A percentile compares a stretch with the other conserved stretches of the same genome.
phyloP scores from a whole-genome alignment of 163 green algal genomes.

The Scenedesmus sp. region DNA sequence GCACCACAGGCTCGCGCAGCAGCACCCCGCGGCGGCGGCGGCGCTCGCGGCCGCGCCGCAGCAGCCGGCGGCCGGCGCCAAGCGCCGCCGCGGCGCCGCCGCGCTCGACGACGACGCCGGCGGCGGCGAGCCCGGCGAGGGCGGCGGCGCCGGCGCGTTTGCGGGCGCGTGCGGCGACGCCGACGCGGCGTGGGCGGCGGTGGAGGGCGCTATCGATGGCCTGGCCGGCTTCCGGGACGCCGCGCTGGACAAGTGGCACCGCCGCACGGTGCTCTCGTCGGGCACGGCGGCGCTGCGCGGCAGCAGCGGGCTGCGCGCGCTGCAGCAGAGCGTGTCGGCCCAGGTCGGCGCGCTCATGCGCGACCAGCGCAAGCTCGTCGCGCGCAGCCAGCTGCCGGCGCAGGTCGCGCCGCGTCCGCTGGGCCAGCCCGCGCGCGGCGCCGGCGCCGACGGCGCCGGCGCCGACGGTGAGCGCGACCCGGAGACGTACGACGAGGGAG shows the following conservation, averaged over 20 bases:
- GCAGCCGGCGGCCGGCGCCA: slow-evolving; percentile 17
- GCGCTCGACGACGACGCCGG: not conserved
- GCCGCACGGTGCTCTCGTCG: slow-evolving; percentile 70
- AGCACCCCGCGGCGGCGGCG: slow-evolving; percentile 48
- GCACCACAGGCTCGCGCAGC: slow-evolving; percentile 57
- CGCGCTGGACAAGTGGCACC: slow-evolving; percentile 80
- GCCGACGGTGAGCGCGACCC: slow-evolving; percentile 55
- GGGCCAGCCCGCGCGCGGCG: slow-evolving; percentile 1
- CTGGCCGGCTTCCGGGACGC: slow-evolving; percentile 68
- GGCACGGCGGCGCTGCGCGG: slow-evolving; percentile 54
- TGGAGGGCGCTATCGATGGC: slow-evolving; percentile 52
- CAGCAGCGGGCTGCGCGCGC: slow-evolving; percentile 49
- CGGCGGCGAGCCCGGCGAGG: too few species aligned
- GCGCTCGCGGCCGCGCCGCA: slow-evolving; percentile 22
- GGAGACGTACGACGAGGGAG: slow-evolving; percentile 90
- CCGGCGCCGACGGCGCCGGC: not conserved
- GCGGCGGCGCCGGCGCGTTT: not conserved
- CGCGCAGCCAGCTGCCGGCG: slow-evolving; percentile 19
- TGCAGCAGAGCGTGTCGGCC: slow-evolving; percentile 56
- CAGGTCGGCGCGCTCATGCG: slow-evolving; percentile 46
- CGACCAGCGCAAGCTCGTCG: slow-evolving; percentile 4
- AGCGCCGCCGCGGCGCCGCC: slow-evolving; percentile 27
- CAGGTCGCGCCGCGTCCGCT: slow-evolving; percentile 37
- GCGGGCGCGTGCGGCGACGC: slow-evolving; percentile 4
- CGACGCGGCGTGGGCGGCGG: slow-evolving; percentile 16